Conservation (phyloP, 805 yeast genomes). For the Wickerhamomyces bovis region DNA sequence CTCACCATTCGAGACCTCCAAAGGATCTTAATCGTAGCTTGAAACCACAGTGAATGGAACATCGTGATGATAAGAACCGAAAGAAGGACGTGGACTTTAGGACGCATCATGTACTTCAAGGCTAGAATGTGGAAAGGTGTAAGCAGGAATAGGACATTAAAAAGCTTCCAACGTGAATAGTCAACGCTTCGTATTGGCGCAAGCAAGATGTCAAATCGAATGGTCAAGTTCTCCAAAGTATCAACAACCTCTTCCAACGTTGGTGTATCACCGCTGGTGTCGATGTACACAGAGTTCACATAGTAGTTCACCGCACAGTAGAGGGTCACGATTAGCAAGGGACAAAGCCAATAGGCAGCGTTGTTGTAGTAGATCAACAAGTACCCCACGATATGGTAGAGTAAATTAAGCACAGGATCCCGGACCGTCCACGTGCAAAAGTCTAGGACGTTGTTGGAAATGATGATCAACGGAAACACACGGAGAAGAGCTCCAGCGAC, state of each 20-base stretch:
- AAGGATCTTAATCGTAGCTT: slow-evolving; percentile 35
- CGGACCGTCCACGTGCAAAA: slow-evolving; percentile 43
- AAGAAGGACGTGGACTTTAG: slow-evolving; percentile 31
- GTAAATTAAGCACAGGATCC: slow-evolving; percentile 34
- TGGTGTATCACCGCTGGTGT: slow-evolving; percentile 35
- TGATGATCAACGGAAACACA: slow-evolving; percentile 38
- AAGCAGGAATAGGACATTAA: slow-evolving; percentile 26
- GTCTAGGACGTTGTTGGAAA: slow-evolving; percentile 36
- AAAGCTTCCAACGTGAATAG: slow-evolving; percentile 29
- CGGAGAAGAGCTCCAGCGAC: slow-evolving; percentile 26
- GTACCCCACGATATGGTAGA: slow-evolving; percentile 32
- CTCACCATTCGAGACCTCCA: slow-evolving; percentile 43
- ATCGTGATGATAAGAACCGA: slow-evolving; percentile 32
- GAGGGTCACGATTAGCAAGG: slow-evolving; percentile 26
- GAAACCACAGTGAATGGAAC: slow-evolving; percentile 42
- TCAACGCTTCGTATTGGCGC: slow-evolving; percentile 11
- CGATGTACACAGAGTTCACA: slow-evolving; percentile 36
- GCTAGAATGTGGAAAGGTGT: slow-evolving; percentile 36
- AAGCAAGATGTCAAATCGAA: slow-evolving; percentile 31
- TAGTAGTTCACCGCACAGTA: slow-evolving; percentile 38
- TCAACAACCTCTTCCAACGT: slow-evolving; percentile 42
- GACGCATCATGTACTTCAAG: slow-evolving; percentile 28
- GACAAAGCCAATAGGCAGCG: slow-evolving; percentile 28
- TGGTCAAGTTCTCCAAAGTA: slow-evolving; percentile 37
- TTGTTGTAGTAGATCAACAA: slow-evolving; percentile 29